Percentiles rank a stretch among this genome's conserved stretches.
These are phyloP conservation scores for Fraxinus dipetala DNA, from an alignment of 305 asterid genomes.

Conservation along the genomic window DNA sequence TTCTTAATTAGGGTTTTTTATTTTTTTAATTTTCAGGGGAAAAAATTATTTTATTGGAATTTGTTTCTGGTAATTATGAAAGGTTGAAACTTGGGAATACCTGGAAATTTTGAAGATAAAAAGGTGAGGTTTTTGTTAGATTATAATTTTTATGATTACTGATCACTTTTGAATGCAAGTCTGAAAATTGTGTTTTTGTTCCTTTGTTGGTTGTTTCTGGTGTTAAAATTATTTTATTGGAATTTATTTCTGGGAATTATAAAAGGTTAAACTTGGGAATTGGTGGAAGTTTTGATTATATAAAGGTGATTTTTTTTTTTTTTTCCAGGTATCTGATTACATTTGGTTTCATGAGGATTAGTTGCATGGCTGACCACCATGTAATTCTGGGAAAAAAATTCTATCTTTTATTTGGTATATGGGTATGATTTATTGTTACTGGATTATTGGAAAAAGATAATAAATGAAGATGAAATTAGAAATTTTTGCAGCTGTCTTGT, in stretches of 20 bases:
- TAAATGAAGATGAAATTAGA: not conserved
- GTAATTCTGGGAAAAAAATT: not conserved
- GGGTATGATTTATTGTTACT: constrained; percentile 21
- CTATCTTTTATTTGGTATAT: constrained; percentile 6
- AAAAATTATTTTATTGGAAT: not conserved
- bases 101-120: constrained; percentile 37
- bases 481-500: not conserved
- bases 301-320: constrained; percentile 22
- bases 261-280: constrained; percentile 34
- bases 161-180: constrained; percentile 31
- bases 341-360: constrained; percentile 27
- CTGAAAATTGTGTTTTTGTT: constrained; percentile 39
- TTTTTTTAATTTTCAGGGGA: constrained; percentile 30
- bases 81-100: constrained; percentile 33
- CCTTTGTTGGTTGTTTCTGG: constrained; percentile 29
- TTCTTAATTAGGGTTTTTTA: constrained; percentile 13
- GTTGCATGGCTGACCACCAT: constrained; percentile 18
- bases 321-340: constrained; percentile 12
- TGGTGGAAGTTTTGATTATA: constrained; percentile 37
- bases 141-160: constrained; percentile 35
- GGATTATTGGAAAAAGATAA: constrained; percentile 18
- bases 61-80: constrained; percentile 30
- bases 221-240: not conserved
- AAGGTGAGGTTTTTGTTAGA: constrained; percentile 30
- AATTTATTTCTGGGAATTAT: constrained; percentile 29